These are phyloP conservation scores for Corrigiola litoralis DNA, from an alignment of 179 eudicot species.

Conservation along the genomic window DNA sequence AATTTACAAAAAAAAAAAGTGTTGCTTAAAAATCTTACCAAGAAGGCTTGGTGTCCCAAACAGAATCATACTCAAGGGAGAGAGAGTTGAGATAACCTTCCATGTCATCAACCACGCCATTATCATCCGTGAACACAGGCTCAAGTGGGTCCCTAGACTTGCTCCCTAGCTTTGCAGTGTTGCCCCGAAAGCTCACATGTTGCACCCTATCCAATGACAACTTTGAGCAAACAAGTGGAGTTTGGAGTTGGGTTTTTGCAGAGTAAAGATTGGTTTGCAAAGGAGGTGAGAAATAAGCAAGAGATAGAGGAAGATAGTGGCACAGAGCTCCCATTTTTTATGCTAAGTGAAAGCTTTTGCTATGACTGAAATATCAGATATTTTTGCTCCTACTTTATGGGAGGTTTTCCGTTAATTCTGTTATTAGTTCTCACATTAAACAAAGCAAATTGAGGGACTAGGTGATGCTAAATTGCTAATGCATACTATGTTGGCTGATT, in stretches of 20 bases:
- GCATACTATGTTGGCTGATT: too few relatives aligned
- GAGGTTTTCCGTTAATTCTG: neutral
- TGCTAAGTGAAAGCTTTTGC: too few relatives aligned
- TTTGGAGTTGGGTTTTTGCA: conserved; percentile 22
- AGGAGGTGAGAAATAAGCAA: conserved; percentile 10
- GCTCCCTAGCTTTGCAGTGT: conserved; percentile 27
- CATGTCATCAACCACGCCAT: conserved; percentile 72
- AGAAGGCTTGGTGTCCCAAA: conserved; percentile 96
- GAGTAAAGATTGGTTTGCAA: conserved; percentile 20
- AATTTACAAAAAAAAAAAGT: neutral
- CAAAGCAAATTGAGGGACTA: too few relatives aligned
- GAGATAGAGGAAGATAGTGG: conserved; percentile 1
- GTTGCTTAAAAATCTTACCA: conserved; percentile 42
- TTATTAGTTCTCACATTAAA: too few relatives aligned
- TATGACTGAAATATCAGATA: neutral
- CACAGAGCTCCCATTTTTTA: conserved; percentile 22
- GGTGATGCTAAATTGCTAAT: too few relatives aligned
- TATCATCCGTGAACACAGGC: conserved; percentile 46
- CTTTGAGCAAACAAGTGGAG: conserved; percentile 21
- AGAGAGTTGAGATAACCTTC: conserved; percentile 74
- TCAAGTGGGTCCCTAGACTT: conserved; percentile 30
- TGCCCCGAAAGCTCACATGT: conserved; percentile 15
- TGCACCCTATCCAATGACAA: neutral
- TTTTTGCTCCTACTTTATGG: neutral
- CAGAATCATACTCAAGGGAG: conserved; percentile 93